Evolutionary conservation across 306 rosid genomes (phyloP).

Genomic region (Cucumis cinereus): DNA sequence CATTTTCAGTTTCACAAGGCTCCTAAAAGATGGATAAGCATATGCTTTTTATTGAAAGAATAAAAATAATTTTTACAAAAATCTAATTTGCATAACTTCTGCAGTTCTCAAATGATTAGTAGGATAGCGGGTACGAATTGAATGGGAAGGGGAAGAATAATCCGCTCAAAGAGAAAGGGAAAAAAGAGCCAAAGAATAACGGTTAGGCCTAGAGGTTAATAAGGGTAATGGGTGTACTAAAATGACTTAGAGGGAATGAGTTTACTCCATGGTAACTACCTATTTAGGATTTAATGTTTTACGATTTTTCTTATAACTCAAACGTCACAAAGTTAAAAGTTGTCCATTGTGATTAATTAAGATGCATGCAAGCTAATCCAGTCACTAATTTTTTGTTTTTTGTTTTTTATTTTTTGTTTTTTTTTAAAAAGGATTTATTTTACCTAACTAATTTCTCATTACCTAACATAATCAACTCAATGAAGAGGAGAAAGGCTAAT

Average conservation of each 20-base stretch:
- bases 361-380: too few species aligned
- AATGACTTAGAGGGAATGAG: too few species aligned
- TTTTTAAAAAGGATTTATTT: not conserved
- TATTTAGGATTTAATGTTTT: too few species aligned
- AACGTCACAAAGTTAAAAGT: too few species aligned
- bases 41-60: not conserved
- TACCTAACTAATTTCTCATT: not conserved
- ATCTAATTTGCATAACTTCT: not conserved
- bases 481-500: not conserved
- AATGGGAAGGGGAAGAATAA: not conserved
- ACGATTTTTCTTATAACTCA: too few species aligned
- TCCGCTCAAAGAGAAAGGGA: not conserved
- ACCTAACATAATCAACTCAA: not conserved
- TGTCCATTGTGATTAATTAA: too few species aligned
- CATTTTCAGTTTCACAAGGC: not conserved
- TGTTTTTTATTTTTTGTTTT: too few species aligned
- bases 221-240: too few species aligned
- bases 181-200: not conserved
- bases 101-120: not conserved
- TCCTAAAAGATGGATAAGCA: not conserved
- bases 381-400: too few species aligned
- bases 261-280: too few species aligned
- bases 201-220: too few species aligned
- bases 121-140: not conserved
- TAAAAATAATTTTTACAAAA: not conserved